phyloP scores from a whole-genome alignment of 164 flowering plant species.

The Aristolochia fimbriata region DNA sequence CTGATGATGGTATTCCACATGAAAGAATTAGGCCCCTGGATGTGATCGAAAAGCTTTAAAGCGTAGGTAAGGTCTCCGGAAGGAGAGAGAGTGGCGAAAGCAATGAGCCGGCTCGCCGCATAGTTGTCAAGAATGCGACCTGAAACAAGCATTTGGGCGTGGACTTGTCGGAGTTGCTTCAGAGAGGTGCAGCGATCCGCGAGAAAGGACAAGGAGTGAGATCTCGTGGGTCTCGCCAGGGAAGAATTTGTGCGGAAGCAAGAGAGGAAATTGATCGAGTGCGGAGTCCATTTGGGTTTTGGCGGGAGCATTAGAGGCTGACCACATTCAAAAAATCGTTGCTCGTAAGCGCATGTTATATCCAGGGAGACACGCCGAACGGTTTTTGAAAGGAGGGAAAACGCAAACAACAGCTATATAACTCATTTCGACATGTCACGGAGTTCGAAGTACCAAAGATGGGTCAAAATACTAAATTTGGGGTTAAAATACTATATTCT shows the following conservation, averaged over 20 bases:
- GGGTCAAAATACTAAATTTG: too few relatives aligned
- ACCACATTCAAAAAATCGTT: too few relatives aligned
- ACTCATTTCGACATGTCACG: too few relatives aligned
- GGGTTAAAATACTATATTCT: too few relatives aligned
- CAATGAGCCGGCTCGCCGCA: slow-evolving; percentile 55
- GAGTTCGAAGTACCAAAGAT: too few relatives aligned
- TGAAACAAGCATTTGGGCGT: slow-evolving; percentile 53
- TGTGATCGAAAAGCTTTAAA: slow-evolving; percentile 25
- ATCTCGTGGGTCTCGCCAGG: not conserved
- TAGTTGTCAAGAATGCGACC: slow-evolving; percentile 42
- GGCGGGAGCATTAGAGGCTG: slow-evolving; percentile 3
- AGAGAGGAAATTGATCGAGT: not conserved
- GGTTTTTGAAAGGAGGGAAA: too few relatives aligned
- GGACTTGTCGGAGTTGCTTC: slow-evolving; percentile 53
- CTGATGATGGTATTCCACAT: slow-evolving; percentile 65
- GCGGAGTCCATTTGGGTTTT: not conserved
- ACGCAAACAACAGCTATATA: too few relatives aligned
- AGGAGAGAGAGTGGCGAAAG: slow-evolving; percentile 42
- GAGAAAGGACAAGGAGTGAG: slow-evolving; percentile 29
- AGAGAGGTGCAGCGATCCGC: slow-evolving; percentile 49
- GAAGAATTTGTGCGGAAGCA: not conserved
- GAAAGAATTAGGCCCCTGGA: slow-evolving; percentile 40
- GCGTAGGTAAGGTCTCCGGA: slow-evolving; percentile 43
- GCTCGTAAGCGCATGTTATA: too few relatives aligned
- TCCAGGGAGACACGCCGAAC: too few relatives aligned